Conservation (phyloP, 2,329 filamentous ascomycete species). For the Akanthomyces dipterigenus region DNA sequence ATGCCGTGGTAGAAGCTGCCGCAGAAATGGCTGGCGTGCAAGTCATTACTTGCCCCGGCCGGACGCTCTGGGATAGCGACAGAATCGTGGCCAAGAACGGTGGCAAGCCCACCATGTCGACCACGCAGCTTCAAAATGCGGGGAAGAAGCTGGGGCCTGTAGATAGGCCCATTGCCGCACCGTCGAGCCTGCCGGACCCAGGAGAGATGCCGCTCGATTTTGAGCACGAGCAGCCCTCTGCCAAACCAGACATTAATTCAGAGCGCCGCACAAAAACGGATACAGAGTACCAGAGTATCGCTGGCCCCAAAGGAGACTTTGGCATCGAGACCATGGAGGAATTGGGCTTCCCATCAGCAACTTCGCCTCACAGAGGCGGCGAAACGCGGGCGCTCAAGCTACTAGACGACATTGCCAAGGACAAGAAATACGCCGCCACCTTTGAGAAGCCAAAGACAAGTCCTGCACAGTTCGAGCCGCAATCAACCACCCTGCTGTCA, state of each 20-base stretch:
- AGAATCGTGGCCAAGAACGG: constrained; percentile 58
- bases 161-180: constrained; percentile 53
- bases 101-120: constrained; percentile 69
- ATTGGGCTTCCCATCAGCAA: constrained; percentile 59
- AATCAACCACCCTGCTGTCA: constrained; percentile 66
- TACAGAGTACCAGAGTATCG: constrained; percentile 50
- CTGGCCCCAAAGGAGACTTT: constrained; percentile 64
- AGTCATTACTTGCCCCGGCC: constrained; percentile 56
- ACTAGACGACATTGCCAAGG: constrained; percentile 51
- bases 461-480: constrained; percentile 65
- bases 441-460: constrained; percentile 73
- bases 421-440: constrained; percentile 62
- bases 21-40: constrained; percentile 60
- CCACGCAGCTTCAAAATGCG: constrained; percentile 57
- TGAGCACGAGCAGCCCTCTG: constrained; percentile 45
- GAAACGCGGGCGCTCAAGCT: constrained; percentile 56
- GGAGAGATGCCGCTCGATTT: constrained; percentile 55
- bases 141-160: constrained; percentile 57
- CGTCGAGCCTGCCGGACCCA: constrained; percentile 55
- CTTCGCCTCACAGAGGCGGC: constrained; percentile 63
- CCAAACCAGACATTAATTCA: constrained; percentile 54
- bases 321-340: constrained; percentile 65
- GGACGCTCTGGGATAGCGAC: constrained; percentile 70
- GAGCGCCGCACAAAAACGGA: constrained; percentile 47
- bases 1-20: constrained; percentile 50